Conservation (phyloP, 805 yeast genomes). For the Nakazawaea ambrosiae region DNA sequence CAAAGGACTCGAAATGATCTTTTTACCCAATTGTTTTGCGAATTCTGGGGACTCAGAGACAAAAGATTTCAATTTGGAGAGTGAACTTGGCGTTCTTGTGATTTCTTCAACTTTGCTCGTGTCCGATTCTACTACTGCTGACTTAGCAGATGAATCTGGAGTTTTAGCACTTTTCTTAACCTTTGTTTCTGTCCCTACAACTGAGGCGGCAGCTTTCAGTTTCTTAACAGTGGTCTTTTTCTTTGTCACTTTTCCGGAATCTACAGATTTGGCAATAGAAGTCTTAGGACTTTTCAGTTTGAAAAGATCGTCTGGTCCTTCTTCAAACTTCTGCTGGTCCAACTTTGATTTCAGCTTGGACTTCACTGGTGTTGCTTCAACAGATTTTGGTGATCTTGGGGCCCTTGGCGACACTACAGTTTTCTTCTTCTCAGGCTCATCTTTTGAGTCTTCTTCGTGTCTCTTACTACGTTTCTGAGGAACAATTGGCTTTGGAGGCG, state of each 20-base stretch:
- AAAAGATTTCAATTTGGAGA: slow-evolving; percentile 11
- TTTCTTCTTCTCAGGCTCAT: slow-evolving; percentile 6
- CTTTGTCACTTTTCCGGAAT: neutral
- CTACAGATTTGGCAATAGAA: neutral
- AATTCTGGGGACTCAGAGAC: slow-evolving; percentile 19
- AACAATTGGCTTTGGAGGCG: slow-evolving; percentile 4
- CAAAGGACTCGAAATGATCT: slow-evolving; percentile 16
- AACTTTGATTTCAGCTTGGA: neutral
- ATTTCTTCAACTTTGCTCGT: neutral
- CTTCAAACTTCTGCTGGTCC: slow-evolving; percentile 12
- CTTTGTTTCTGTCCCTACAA: too few relatives aligned
- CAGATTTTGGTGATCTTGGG: too few relatives aligned
- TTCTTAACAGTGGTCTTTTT: neutral
- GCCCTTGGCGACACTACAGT: neutral
- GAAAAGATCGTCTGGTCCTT: slow-evolving; percentile 8
- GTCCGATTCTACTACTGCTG: too few relatives aligned
- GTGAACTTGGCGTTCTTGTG: slow-evolving; percentile 14
- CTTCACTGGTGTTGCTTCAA: too few relatives aligned
- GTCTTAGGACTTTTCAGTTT: neutral
- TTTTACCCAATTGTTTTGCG: slow-evolving; percentile 28
- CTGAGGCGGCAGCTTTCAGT: too few relatives aligned
- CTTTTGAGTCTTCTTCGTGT: slow-evolving; percentile 2
- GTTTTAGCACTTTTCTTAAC: too few relatives aligned
- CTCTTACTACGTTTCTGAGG: slow-evolving; percentile 8
- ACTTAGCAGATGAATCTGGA: too few relatives aligned